These are phyloP conservation scores for Hypoxylon sp. DNA, from an alignment of 2,329 filamentous ascomycete species.

Conservation along the genomic window DNA sequence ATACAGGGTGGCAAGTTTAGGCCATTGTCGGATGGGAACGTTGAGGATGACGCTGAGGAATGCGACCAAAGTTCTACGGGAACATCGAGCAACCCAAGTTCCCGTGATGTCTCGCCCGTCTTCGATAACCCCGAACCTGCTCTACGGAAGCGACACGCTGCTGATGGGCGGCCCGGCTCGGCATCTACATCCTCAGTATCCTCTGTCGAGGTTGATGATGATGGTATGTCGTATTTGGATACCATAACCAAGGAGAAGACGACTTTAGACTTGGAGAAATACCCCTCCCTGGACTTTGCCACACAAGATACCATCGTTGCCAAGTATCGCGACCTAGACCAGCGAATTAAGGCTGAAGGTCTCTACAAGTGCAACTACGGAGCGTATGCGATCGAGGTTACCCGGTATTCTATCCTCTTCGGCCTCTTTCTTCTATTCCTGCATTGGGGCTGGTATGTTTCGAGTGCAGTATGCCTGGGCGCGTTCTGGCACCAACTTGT, in stretches of 20 bases:
- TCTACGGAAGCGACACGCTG: slow-evolving; percentile 53
- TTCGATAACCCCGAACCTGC: slow-evolving; percentile 61
- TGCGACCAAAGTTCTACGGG: slow-evolving; percentile 44
- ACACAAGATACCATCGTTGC: slow-evolving; percentile 82
- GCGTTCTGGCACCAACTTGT: slow-evolving; percentile 94
- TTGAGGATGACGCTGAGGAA: slow-evolving; percentile 56
- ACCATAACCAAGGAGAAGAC: slow-evolving; percentile 81
- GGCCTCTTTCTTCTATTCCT: slow-evolving; percentile 73
- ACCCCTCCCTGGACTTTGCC: slow-evolving; percentile 80
- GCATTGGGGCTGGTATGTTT: slow-evolving; percentile 74
- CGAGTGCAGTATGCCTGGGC: slow-evolving; percentile 82
- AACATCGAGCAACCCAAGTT: slow-evolving; percentile 67
- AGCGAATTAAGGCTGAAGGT: slow-evolving; percentile 79
- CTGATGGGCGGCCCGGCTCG: slow-evolving; percentile 51
- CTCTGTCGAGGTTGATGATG: slow-evolving; percentile 61
- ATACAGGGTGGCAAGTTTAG: slow-evolving; percentile 90
- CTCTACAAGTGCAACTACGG: slow-evolving; percentile 89
- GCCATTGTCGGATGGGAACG: slow-evolving; percentile 51
- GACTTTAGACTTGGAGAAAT: slow-evolving; percentile 81
- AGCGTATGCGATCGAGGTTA: slow-evolving; percentile 81
- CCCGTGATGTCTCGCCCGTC: slow-evolving; percentile 65
- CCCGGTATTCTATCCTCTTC: slow-evolving; percentile 80
- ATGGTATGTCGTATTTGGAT: slow-evolving; percentile 78
- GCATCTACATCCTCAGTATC: slow-evolving; percentile 74
- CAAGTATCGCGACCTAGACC: slow-evolving; percentile 85